phyloP scores from a whole-genome alignment of 345 rosid species.

The Citrus unshiu region DNA sequence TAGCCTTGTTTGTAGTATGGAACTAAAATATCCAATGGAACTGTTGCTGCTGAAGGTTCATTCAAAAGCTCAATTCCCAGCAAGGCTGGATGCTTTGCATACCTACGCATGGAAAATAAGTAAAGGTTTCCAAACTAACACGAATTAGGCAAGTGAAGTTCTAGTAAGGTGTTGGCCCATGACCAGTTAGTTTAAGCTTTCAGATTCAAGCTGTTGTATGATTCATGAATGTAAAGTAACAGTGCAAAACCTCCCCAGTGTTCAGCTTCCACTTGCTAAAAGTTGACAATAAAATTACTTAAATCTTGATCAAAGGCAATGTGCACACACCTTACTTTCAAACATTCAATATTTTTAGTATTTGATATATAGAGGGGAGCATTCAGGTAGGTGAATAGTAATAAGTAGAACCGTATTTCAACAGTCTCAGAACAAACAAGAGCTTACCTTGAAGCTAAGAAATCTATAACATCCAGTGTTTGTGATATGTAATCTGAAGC shows the following conservation, averaged over 20 bases:
- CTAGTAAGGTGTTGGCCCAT: background rate
- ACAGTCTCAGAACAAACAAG: background rate
- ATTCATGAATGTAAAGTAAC: background rate
- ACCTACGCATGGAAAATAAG: conserved; percentile 34
- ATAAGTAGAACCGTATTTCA: background rate
- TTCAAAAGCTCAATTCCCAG: conserved; percentile 72
- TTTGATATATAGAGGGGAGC: background rate
- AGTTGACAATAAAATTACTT: background rate
- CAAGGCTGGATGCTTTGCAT: conserved; percentile 53
- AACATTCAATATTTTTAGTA: background rate
- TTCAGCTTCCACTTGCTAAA: background rate
- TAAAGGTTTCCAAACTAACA: background rate
- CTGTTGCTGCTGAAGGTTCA: conserved; percentile 59
- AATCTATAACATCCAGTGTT: conserved; percentile 59
- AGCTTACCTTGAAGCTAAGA: conserved; percentile 63
- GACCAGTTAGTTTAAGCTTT: background rate
- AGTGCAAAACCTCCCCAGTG: background rate
- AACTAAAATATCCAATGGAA: conserved; percentile 55
- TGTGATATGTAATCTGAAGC: conserved; percentile 47
- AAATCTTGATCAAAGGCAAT: background rate
- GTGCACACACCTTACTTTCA: background rate
- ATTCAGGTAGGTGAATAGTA: background rate
- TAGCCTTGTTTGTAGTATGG: conserved; percentile 65
- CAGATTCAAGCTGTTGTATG: background rate
- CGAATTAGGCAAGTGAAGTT: background rate